phyloP scores from a whole-genome alignment of 257 asterid species.

The Rhazya stricta region DNA sequence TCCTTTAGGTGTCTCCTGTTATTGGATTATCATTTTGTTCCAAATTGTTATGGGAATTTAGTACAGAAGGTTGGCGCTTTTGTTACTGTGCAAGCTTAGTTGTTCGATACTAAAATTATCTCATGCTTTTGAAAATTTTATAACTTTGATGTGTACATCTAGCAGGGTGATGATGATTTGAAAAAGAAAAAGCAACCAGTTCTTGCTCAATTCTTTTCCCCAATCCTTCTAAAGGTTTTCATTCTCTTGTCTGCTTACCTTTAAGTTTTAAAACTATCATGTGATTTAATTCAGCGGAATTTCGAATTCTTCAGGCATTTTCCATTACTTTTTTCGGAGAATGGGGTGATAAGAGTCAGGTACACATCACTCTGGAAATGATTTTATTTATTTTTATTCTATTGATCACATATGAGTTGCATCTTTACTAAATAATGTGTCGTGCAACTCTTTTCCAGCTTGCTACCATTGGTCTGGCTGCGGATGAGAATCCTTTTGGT shows the following conservation, averaged over 20 bases:
- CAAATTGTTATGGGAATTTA: neutral
- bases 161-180: slow-evolving; percentile 65
- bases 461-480: slow-evolving; percentile 99
- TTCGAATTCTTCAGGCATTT: slow-evolving; percentile 61
- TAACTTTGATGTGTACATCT: slow-evolving; percentile 6
- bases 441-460: slow-evolving; percentile 39
- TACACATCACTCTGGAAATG: slow-evolving; percentile 19
- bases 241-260: slow-evolving; percentile 8
- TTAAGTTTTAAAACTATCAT: slow-evolving; percentile 16
- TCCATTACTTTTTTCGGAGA: slow-evolving; percentile 98
- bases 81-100: neutral
- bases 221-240: slow-evolving; percentile 81
- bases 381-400: neutral
- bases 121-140: neutral
- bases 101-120: neutral
- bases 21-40: neutral
- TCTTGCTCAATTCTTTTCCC: slow-evolving; percentile 83
- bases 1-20: neutral
- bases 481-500: slow-evolving; percentile 98
- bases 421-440: neutral
- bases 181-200: slow-evolving; percentile 76
- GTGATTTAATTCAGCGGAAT: slow-evolving; percentile 4
- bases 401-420: neutral
- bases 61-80: neutral
- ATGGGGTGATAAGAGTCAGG: slow-evolving; percentile 99